Conservation (phyloP, 495 filamentous ascomycete genomes). For the Podospora bellae-mahoneyi region DNA sequence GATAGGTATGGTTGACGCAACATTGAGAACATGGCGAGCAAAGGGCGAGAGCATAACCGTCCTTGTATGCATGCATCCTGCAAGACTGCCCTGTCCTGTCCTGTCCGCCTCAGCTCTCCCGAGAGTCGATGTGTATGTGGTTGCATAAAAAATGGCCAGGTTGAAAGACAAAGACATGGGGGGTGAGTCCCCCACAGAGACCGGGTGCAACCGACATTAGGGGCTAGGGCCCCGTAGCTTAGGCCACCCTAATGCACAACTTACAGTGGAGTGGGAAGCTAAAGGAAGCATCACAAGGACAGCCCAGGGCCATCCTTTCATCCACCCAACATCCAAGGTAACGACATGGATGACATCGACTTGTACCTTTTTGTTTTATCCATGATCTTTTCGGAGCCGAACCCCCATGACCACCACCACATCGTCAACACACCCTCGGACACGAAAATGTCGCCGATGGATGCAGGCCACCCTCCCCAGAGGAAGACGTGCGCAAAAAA, state of each 20-base stretch:
- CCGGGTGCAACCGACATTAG: slow-evolving; percentile 5
- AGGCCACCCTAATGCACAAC: background rate
- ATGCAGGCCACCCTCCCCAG: background rate
- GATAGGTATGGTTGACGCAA: slow-evolving; percentile 12
- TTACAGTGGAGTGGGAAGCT: background rate
- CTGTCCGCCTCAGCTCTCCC: background rate
- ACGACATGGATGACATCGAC: background rate
- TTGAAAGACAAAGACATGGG: too few species aligned
- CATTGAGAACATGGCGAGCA: slow-evolving; percentile 11
- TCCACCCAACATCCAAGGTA: background rate
- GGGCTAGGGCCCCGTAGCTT: slow-evolving; percentile 1
- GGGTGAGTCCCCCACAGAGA: background rate
- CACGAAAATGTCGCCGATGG: background rate
- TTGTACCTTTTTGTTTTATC: background rate
- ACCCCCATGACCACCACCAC: background rate
- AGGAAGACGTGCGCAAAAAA: background rate
- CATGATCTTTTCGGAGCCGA: background rate
- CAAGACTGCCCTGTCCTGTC: background rate
- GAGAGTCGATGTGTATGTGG: background rate
- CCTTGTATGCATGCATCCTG: slow-evolving; percentile 3
- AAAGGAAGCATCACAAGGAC: slow-evolving; percentile 1
- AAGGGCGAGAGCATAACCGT: background rate
- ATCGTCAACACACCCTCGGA: background rate
- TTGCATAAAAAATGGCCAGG: background rate
- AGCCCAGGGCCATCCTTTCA: background rate